Conservation (phyloP, 2,329 filamentous ascomycete species). For the Lachnellula cervina region DNA sequence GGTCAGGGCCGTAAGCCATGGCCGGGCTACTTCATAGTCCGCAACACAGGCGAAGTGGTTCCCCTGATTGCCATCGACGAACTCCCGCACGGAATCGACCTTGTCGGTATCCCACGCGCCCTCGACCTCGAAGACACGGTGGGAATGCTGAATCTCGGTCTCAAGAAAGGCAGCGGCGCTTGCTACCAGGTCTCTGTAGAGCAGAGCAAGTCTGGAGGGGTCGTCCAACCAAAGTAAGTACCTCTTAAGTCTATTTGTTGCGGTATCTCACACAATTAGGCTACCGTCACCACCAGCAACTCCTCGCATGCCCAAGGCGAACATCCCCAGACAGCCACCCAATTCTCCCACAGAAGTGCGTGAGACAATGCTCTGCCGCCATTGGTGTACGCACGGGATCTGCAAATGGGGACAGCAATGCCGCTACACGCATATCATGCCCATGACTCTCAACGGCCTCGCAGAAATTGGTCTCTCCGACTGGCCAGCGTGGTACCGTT, state of each 20-base stretch:
- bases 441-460: constrained; percentile 37
- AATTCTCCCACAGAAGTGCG: background rate
- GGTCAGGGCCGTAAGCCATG: constrained; percentile 11
- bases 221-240: background rate
- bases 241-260: too few relatives aligned
- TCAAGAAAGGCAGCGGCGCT: constrained; percentile 13
- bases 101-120: constrained; percentile 36
- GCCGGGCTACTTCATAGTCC: constrained; percentile 41
- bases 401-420: constrained; percentile 44
- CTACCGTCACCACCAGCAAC: background rate
- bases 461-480: constrained; percentile 38
- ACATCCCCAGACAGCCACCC: background rate
- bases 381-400: constrained; percentile 45
- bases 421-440: constrained; percentile 45
- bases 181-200: constrained; percentile 15
- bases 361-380: constrained; percentile 33
- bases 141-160: constrained; percentile 28
- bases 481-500: constrained; percentile 41
- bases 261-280: background rate
- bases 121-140: constrained; percentile 23
- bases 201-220: background rate
- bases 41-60: constrained; percentile 40
- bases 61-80: constrained; percentile 52
- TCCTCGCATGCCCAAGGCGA: background rate
- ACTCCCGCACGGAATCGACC: constrained; percentile 37